Evolutionary conservation across 345 rosid genomes (phyloP), one percentile per base, ranked within the genome.

Genomic region (Eucalyptus decipiens): DNA sequence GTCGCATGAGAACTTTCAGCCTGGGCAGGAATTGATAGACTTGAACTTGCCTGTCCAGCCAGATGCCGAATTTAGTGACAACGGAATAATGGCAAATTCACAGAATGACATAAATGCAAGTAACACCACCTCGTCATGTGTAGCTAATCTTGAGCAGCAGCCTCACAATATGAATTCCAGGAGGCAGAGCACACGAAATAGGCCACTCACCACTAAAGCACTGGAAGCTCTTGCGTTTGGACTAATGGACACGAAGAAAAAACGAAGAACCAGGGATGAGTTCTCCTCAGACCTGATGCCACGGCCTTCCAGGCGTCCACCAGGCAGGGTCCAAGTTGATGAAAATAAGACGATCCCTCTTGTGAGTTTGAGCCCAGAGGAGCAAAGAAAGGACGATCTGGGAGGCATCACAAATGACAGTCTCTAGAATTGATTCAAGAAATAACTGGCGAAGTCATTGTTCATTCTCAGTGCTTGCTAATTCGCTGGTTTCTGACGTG

Each of bases 191-290:
- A 94, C 93, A 24, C 91, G 96, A 90, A 95, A 90, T 90, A 88
- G 95, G 28, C 95, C 94, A 28, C 91, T 86, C 86, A 94, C 95
- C 49, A 88, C 94, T 7, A 95, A 94, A 92, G 96, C 96, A 24
- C 92, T 95, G 87, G 96, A 95, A 91, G 96, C 96, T 69, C 88
- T 92, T 86, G 95, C 94, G 51, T 89, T 86, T 51, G 96, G 94
- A 54, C 92, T 92, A 86, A 85, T 93, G 56, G 91, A 80, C 86
- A 58, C 92, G 30, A 91, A 89, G 80, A 90, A 90, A 89, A 95
- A 91, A 92, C 90, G 94, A 50, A 92, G 90, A 89, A 87, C 80
- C 45, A 87, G 88, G 89, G 91, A 89, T 14, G 89, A 86, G 6
- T 72, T 89, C 18, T 87, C 50, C 5, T 86, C 87, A 21, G 88